A percentile compares a stretch with the other conserved stretches of the same genome.
phyloP scores from a whole-genome alignment of 176 grass and related monocot species.

The Aegilops umbellulata region DNA sequence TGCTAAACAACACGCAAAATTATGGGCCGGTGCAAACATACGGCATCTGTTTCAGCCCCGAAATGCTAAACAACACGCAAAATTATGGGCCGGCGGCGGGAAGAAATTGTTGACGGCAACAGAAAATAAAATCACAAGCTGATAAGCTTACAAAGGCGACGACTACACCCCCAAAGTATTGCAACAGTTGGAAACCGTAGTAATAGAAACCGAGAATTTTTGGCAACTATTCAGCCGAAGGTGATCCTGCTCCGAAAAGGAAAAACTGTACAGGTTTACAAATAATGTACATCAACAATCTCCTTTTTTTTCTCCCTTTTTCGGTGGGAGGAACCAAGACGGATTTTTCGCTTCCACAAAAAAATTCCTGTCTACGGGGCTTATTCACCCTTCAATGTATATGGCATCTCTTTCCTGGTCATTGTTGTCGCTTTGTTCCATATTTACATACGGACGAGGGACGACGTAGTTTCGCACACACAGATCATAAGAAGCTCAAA shows the following conservation, averaged over 20 bases:
- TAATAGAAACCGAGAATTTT: not conserved
- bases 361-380: constrained; percentile 9
- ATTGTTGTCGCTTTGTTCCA: constrained; percentile 36
- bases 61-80: too few relatives aligned
- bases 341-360: constrained; percentile 3
- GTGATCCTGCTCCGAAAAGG: not conserved
- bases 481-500: constrained; percentile 31
- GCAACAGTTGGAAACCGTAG: not conserved
- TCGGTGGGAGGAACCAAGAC: constrained; percentile 19
- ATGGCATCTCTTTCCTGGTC: constrained; percentile 35
- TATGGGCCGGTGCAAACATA: too few relatives aligned
- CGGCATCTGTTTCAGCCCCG: too few relatives aligned
- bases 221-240: not conserved
- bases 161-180: too few relatives aligned
- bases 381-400: constrained; percentile 6
- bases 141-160: too few relatives aligned
- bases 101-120: too few relatives aligned
- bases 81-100: too few relatives aligned
- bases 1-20: too few relatives aligned
- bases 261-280: constrained; percentile 62
- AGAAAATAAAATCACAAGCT: too few relatives aligned
- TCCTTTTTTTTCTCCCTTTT: not conserved
- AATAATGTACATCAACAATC: constrained; percentile 46
- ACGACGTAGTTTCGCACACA: not conserved
- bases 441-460: constrained; percentile 50